Evolutionary conservation across 345 rosid genomes (phyloP).

Genomic region (Reutealis trisperma): DNA sequence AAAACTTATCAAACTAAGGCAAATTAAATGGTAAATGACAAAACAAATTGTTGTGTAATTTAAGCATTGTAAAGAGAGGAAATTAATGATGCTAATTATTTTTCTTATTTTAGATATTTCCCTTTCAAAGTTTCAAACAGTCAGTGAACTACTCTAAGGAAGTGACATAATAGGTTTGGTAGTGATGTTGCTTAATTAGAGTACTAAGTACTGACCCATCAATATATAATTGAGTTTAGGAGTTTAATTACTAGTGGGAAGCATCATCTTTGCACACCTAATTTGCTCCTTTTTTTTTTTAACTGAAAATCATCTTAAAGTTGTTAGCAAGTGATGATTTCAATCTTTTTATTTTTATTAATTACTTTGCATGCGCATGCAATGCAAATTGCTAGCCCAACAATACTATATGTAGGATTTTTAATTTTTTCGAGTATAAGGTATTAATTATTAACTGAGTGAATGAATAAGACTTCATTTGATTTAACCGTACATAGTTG

Average conservation of each 20-base stretch:
- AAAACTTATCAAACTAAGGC: neutral
- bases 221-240: neutral
- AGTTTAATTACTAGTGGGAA: neutral
- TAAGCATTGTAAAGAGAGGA: neutral
- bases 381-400: neutral
- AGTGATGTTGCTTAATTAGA: neutral
- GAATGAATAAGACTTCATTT: no score
- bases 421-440: no score
- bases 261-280: slow-evolving; percentile 15
- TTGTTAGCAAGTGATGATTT: neutral
- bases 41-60: neutral
- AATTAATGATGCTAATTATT: no score
- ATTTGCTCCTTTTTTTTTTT: slow-evolving; percentile 6
- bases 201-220: no score
- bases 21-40: neutral
- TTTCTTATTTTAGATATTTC: neutral
- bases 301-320: neutral
- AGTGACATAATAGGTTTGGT: neutral
- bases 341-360: neutral
- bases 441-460: no score
- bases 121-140: slow-evolving; percentile 4
- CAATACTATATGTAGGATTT: no score
- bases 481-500: no score
- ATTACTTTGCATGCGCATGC: neutral
- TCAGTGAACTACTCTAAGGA: slow-evolving; percentile 19